Conservation (phyloP, 2,329 filamentous ascomycete genomes). For the Ophiostoma australiae region DNA sequence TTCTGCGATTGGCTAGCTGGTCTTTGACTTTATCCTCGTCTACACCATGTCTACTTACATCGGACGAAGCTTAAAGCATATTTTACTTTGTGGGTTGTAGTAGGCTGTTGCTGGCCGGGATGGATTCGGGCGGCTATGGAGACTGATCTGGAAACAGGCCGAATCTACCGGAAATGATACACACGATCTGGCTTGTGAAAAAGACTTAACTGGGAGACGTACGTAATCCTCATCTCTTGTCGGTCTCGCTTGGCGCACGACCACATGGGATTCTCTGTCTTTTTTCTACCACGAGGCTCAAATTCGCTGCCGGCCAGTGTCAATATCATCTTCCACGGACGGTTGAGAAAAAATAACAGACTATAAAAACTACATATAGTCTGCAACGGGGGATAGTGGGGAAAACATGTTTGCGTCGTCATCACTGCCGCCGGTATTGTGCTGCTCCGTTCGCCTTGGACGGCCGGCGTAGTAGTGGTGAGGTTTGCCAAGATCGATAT, state of each 20-base stretch:
- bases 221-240: conserved; percentile 7
- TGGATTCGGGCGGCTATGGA: neutral
- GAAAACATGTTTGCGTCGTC: neutral
- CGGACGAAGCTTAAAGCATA: conserved; percentile 10
- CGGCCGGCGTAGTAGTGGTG: conserved; percentile 4
- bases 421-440: neutral
- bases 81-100: neutral
- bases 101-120: neutral
- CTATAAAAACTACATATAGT: neutral
- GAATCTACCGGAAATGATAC: neutral
- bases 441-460: conserved; percentile 1
- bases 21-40: neutral
- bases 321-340: neutral
- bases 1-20: neutral
- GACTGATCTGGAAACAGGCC: neutral
- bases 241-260: neutral
- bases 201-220: neutral
- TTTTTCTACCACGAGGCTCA: neutral
- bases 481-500: neutral
- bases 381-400: neutral
- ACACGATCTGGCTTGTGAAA: neutral
- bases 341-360: neutral
- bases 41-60: neutral
- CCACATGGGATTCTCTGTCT: neutral
- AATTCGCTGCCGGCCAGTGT: neutral